phyloP scores from a whole-genome alignment of 2,329 filamentous ascomycete genomes.

The Beauveria sp. region DNA sequence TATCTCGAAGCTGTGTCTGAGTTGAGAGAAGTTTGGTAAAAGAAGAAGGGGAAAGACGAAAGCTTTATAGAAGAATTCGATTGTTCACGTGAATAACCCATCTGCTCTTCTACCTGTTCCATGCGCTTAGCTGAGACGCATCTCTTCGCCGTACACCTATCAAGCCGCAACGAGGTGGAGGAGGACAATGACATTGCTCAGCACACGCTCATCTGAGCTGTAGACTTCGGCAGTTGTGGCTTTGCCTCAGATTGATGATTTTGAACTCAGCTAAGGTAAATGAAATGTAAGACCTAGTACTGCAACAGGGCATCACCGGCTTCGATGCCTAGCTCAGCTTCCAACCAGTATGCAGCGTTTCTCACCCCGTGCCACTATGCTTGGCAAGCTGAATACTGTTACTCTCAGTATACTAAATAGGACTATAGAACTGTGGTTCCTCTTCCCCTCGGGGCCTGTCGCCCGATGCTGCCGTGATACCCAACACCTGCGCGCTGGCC shows the following conservation, averaged over 20 bases:
- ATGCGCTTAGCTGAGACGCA: neutral
- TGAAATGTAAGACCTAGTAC: neutral
- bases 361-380: neutral
- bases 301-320: neutral
- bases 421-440: neutral
- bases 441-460: neutral
- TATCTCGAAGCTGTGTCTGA: neutral
- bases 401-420: neutral
- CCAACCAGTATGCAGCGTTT: neutral
- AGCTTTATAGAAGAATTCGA: neutral
- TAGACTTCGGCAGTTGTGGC: neutral
- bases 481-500: neutral
- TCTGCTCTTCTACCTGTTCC: neutral
- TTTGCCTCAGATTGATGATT: neutral
- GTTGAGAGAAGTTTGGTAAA: neutral
- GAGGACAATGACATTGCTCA: neutral
- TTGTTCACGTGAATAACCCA: neutral
- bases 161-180: neutral
- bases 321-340: neutral
- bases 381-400: neutral
- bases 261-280: neutral
- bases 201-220: neutral
- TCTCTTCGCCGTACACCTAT: neutral
- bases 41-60: neutral
- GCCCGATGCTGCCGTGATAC: neutral